These are phyloP conservation scores for Phyllostachys edulis DNA, from an alignment of 176 grass and related monocot genomes.

Conservation along the genomic window DNA sequence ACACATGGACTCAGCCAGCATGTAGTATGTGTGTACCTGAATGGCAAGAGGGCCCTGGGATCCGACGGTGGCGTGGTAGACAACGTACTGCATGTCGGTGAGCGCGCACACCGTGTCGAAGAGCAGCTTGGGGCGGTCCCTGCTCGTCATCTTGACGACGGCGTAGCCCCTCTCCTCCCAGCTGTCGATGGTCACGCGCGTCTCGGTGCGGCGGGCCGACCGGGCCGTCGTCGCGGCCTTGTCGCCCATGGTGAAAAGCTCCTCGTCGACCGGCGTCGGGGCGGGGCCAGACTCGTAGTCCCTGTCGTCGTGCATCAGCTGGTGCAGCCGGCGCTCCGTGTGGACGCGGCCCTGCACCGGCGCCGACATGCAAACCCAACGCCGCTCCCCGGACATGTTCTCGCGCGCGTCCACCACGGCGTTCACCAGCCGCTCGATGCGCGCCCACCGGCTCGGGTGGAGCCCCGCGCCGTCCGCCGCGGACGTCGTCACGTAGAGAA, in stretches of 20 bases:
- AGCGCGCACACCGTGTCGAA: conserved; percentile 80
- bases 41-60: conserved; percentile 61
- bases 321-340: conserved; percentile 68
- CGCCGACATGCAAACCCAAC: conserved; percentile 46
- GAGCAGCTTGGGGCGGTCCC: conserved; percentile 61
- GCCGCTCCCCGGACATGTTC: conserved; percentile 39
- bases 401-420: conserved; percentile 54
- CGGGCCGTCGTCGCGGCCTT: not conserved
- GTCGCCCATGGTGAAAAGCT: conserved; percentile 34
- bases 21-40: conserved; percentile 34
- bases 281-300: conserved; percentile 59
- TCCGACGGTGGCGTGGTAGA: conserved; percentile 65
- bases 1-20: not conserved
- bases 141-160: conserved; percentile 68
- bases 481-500: conserved; percentile 49
- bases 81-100: conserved; percentile 79
- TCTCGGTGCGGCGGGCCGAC: conserved; percentile 10
- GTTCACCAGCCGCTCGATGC: conserved; percentile 59
- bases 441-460: conserved; percentile 35
- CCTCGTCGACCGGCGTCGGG: conserved; percentile 44
- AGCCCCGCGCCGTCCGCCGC: not conserved
- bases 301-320: conserved; percentile 69
- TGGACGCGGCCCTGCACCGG: conserved; percentile 54
- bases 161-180: conserved; percentile 73
- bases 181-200: conserved; percentile 54